Base-by-base conservation (phyloP, 2,329 filamentous ascomycete species). In the Fusarium setosum region DNA sequence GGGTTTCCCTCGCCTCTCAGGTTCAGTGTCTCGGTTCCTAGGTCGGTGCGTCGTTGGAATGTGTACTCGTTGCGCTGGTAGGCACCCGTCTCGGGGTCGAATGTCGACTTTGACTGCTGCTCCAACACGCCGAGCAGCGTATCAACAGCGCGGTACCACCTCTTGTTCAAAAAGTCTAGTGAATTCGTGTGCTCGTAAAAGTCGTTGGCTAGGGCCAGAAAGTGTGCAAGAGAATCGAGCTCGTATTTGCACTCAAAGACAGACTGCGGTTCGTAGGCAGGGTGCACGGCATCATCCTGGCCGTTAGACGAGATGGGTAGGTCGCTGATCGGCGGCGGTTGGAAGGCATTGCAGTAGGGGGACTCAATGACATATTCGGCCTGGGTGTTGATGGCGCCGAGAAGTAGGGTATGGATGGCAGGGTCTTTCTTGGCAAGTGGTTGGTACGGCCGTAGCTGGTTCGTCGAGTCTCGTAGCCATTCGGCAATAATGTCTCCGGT, bases 161-260 rank as follows among this genome's bases (percentile, higher is more conserved):
- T 86, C 6, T 84, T 77, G 4, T 87, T 94, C 34, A 98, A 75
- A 74, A 97, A 97, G 2, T 91, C 90, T 1, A 85, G 91, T 0
- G 92, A 95, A 3, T 85, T 85, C 0, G 93, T 96, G 73, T 92
- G 86, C 35, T 91, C 88, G 79, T 96, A 86, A 79, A 97, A 98
- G 70, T 97, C 90, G 72, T 97, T 97, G 17, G 86, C 88, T 3
- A 99, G 81, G 0, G 92, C 89, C 6, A 99, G 85, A 76, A 99
- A 99, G 74, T 96, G 91, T 0, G 94, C 96, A 1, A 99, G 84
- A 9, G 94, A 97, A 79, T 99, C 96, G 20, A 99, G 88, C 81
- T 99, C 96, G 79, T 98, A 99, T 80, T 99, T 99, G 87, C 96
- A 99, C 79, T 99, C 96, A 68, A 97, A 99, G 4, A 99, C 96